Base-by-base conservation (phyloP, 2,329 filamentous ascomycete species). In the Hymenoscyphus fructigenus region DNA sequence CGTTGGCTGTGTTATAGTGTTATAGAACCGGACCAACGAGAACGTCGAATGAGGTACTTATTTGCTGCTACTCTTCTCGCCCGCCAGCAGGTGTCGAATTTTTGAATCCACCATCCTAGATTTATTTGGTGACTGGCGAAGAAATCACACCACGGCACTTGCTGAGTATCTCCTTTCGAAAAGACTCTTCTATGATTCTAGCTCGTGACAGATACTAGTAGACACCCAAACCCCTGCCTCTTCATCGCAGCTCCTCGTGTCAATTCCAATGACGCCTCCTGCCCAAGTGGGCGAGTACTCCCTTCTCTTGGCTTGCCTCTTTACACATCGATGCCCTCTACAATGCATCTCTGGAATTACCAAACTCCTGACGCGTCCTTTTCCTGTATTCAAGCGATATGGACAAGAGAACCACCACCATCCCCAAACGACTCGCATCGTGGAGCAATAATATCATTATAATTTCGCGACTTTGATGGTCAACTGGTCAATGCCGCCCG, bases 381-480 rank as follows among this genome's bases (percentile, higher is more conserved):
- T 50, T 26, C n/a, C 17, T 36, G 7, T 20, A 12, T 23, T 12
- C 17, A 26, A 23, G 44, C 44, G 3, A 50, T 50, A 9, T 23
- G 17, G 44, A 17, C 3, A 23, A 23, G 44, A 23, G 2, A 50
- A 10, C 34, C 34, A 26, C 44, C 9, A 3, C 5, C n/a, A n/a
- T n/a, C 12, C 41, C 17, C 41, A 4, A 9, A 44, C n/a, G 5
- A 44, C 15, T 20, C 41, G 41, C 15, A 23, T 50, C 44, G 20
- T 50, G 7, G 20, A 47, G 44, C 44, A n/a, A 20, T 47, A 14
- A 53, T 61, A 29, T 28, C 50, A 55, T 34, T 23, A 34, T 38
- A n/a, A 61, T 29, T 23, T 38, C 60, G 47, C 29, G n/a, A 59
- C 26, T 38, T 58, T 62, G n/a, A 55, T 23, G 26, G n/a, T 17